Base-by-base conservation (phyloP, 2,329 filamentous ascomycete species). In the Talaromyces sp. region DNA sequence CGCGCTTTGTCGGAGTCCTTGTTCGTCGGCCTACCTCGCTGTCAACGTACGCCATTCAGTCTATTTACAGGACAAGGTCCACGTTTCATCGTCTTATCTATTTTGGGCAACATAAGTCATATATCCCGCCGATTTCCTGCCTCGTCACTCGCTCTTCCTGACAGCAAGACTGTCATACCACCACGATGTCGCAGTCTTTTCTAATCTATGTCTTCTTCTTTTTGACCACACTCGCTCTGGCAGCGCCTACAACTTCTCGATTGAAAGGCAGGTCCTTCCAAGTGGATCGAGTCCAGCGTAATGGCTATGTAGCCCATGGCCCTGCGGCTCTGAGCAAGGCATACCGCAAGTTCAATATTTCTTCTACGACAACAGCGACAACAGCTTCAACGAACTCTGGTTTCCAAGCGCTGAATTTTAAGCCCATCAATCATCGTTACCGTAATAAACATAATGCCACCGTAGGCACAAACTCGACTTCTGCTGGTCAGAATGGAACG, bases 331-430 rank as follows among this genome's bases (percentile, higher is more conserved):
- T 93, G 67, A 75, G 83, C 57, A 89, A 85, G 75, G 85, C 88
- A 16, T 88, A 89, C 72, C 76, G 81, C 68, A 93, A 93, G 73
- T 92, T 83, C 73, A 82, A 84, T 64, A 82, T 88, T 75, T 75
- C 77, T 42, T 68, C 77, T 2, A 16, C 44, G 18, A 10, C 44
- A 27, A 5, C 18, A 6, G 40, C 12, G 33, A 36, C 40, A 27
- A 8, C 44, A 6, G 10, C 44, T 10, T 16, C 34, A 31, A 76
- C 75, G 7, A 71, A 83, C 57, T 69, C 79, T 57, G 78, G 71
- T 12, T 64, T 74, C 18, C 73, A 75, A 31, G 66, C 75, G 12
- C 67, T 72, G 31, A 73, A 76, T 56, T 74, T 77, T 57, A 63
- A 73, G 57, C 70, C 71, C 16, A 68, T 73, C 27, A 67, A 72